Base-by-base conservation (phyloP, 2,329 filamentous ascomycete species). In the Penicillium sp. region DNA sequence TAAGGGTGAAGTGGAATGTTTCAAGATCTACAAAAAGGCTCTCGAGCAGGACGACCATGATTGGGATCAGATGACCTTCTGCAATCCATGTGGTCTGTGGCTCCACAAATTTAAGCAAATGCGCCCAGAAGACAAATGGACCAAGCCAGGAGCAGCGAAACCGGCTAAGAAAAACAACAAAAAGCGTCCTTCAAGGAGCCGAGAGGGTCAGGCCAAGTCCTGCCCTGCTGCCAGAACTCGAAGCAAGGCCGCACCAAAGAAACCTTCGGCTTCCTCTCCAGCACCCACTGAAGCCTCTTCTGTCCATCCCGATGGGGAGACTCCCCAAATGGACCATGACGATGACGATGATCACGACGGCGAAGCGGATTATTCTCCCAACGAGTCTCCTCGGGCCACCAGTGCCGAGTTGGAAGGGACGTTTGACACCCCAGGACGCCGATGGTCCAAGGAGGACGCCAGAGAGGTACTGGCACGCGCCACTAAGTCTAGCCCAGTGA, bases 51-150 rank as follows among this genome's bases (percentile, higher is more conserved):
- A 89, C 49, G 86, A 90, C 71, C 88, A 87, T 71, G 81, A 83
- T 41, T 97, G 89, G 81, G 84, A 83, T 45, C 85, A 90, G 66
- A 83, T 90, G 56, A 82, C 90, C 29, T 83, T 97, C 38, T 99
- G 94, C 81, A 99, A 99, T 73, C 92, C 93, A 58, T 99, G 94
- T 72, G 94, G 94, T 19, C 86, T 99, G 42, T 99, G 92, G 91
- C 87, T 99, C 66, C 87, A 88, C 60, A 97, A 97, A 70, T 91
- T 89, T 75, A 91, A 90, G 69, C 83, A 80, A 25, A 94, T 96
- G 80, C 87, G 94, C 9, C 94, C 94, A 2, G 81, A 86, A 54
- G 86, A 93, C 60, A 87, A 88, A 63, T 99, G 93, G 93, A 88
- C 89, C 63, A 90, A 85, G 17, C 50, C 56, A 12, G 52, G 50